A percentile compares a stretch with the other conserved stretches of the same genome.
Evolutionary conservation across 768 basidiomycete species (phyloP).

Genomic region (Boletus patriciae): DNA sequence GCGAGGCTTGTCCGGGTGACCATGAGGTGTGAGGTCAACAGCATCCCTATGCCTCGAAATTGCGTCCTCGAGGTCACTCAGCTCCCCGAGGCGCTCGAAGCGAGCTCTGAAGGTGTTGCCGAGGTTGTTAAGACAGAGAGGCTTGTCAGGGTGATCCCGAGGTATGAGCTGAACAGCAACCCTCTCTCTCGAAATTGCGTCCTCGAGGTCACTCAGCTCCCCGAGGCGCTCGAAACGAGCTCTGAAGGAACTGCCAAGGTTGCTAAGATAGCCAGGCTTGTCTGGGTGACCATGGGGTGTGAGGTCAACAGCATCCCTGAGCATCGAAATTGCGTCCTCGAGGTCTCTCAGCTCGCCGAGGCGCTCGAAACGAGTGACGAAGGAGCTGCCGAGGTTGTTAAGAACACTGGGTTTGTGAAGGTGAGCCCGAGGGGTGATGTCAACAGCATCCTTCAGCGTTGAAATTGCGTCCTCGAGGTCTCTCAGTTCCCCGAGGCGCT

Average conservation of each 20-base stretch:
- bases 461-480: no score
- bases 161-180: neutral
- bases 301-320: neutral
- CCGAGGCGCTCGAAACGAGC: neutral
- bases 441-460: no score
- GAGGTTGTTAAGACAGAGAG: neutral
- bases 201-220: neutral
- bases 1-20: neutral
- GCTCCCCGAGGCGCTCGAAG: neutral
- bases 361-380: no score
- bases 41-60: neutral
- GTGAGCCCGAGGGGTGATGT: neutral
- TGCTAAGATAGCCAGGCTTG: neutral
- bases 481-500: no score
- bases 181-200: neutral
- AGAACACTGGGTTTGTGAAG: no score
- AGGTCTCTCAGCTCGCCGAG: neutral
- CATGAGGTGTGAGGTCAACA: neutral
- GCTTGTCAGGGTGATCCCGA: neutral
- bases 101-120: neutral
- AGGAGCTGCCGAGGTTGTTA: no score
- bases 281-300: neutral
- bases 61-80: neutral
- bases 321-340: neutral
- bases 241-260: neutral